Evolutionary conservation across 208 protist species (phyloP), one percentile per base, ranked within the genome.

Genomic region (Strigomonas culicis): DNA sequence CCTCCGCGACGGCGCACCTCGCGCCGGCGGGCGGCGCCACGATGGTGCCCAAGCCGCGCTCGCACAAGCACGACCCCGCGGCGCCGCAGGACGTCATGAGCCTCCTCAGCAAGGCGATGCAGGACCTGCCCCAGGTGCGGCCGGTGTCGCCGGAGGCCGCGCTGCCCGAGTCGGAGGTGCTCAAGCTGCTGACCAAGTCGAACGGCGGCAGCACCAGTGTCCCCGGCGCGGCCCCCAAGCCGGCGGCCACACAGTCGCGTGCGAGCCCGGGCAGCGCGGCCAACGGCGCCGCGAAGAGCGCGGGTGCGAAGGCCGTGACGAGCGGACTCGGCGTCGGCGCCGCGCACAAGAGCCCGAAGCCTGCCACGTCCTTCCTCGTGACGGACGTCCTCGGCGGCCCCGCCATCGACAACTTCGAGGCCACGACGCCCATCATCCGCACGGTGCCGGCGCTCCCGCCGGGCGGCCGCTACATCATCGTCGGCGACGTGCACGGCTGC

Each of bases 401-500:
- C 13, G 0, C 43, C 13, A 82, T 88, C 36, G 86, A 92, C 75
- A 92, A 95, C 66, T 30, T 79, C 30, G 72, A 75, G 24, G 82
- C 79, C 22, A 51, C 68, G 31, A 73, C 65, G 36, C 84, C 86
- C 11, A 81, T 91, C 53, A 86, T 95, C 53, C 82, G 89, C 43
- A 82, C 80, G 0, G 73, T 80, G 2, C 75, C 83, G 1, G 36
- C 65, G 41, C 75, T 87, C 32, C 43, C 66, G 2, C 39, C 24
- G 4, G 78, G 69, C 19, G 84, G 72, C 21, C 80, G 89, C 30
- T 87, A 90, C 77, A 92, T 96, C 53, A 74, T 96, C 27, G 79
- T 97, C 8, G 90, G 93, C 43, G 93, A 96, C 74, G 72, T 95
- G n/a, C 90, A 97, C 74, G 93, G 90, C 53, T 96, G 93, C 61